Evolutionary conservation across 2,329 filamentous ascomycete species (phyloP).

Genomic region (Aspergillus ochraceoroseus): DNA sequence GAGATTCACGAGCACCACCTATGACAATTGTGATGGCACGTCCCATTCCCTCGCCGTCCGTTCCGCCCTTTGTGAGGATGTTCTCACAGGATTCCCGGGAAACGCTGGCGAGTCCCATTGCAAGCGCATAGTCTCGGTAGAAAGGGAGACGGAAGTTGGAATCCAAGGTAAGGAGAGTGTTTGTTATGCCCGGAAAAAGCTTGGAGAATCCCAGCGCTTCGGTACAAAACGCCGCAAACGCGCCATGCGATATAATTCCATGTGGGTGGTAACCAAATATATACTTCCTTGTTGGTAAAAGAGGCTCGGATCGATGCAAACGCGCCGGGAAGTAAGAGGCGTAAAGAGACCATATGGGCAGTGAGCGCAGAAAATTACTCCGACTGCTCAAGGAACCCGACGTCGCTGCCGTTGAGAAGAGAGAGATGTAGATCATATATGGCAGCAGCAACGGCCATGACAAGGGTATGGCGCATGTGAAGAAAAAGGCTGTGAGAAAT

Average conservation of each 20-base stretch:
- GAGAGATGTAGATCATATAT: conserved; percentile 72
- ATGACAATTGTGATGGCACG: conserved; percentile 95
- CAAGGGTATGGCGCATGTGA: conserved; percentile 84
- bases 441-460: conserved; percentile 74
- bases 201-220: conserved; percentile 81
- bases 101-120: conserved; percentile 81
- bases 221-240: conserved; percentile 84
- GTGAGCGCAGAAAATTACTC: conserved; percentile 66
- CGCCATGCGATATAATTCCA: conserved; percentile 95
- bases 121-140: conserved; percentile 89
- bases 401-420: conserved; percentile 71
- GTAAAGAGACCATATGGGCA: conserved; percentile 80
- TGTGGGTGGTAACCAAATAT: conserved; percentile 97
- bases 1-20: conserved; percentile 84
- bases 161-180: conserved; percentile 88
- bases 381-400: conserved; percentile 71
- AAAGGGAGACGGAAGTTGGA: conserved; percentile 91
- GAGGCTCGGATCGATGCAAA: conserved; percentile 75
- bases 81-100: conserved; percentile 90
- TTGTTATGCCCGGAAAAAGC: conserved; percentile 91
- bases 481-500: conserved; percentile 76
- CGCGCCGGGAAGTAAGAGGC: conserved; percentile 87
- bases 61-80: conserved; percentile 71
- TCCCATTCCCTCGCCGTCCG: conserved; percentile 76
- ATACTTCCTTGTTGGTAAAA: conserved; percentile 81